Conservation (phyloP, 2,329 filamentous ascomycete species). For the Colletotrichum limetticola region DNA sequence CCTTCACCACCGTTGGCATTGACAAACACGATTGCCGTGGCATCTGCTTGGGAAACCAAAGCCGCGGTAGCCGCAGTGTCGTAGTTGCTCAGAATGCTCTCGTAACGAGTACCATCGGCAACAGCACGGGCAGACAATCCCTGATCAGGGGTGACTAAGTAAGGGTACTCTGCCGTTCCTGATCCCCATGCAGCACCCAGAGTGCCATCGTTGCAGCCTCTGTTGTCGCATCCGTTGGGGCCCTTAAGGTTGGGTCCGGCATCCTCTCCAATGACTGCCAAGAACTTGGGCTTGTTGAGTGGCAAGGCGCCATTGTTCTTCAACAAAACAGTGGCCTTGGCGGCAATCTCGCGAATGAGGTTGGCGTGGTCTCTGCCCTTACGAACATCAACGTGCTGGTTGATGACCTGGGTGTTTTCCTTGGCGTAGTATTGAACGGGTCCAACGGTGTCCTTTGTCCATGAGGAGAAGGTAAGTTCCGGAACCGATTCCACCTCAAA, state of each 20-base stretch:
- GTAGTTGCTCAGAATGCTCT: slow-evolving; percentile 75
- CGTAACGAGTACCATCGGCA: slow-evolving; percentile 67
- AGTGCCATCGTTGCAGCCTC: slow-evolving; percentile 68
- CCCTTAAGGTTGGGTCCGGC: slow-evolving; percentile 79
- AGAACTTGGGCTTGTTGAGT: slow-evolving; percentile 79
- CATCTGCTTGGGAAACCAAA: slow-evolving; percentile 71
- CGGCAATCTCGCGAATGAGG: slow-evolving; percentile 80
- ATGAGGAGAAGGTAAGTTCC: slow-evolving; percentile 86
- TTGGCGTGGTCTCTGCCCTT: slow-evolving; percentile 69
- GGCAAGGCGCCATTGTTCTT: slow-evolving; percentile 86
- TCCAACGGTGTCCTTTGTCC: slow-evolving; percentile 82
- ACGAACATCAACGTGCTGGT: slow-evolving; percentile 87
- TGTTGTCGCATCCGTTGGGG: slow-evolving; percentile 81
- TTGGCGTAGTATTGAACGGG: slow-evolving; percentile 72
- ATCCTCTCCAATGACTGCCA: slow-evolving; percentile 85
- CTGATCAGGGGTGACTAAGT: slow-evolving; percentile 78
- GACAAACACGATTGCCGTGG: slow-evolving; percentile 86
- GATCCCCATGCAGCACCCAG: slow-evolving; percentile 85
- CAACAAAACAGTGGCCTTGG: slow-evolving; percentile 85
- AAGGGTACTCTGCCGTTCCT: slow-evolving; percentile 79
- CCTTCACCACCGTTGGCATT: slow-evolving; percentile 90
- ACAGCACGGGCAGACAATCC: slow-evolving; percentile 74
- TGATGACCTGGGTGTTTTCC: slow-evolving; percentile 74
- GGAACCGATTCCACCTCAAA: slow-evolving; percentile 58
- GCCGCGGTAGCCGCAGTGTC: slow-evolving; percentile 69